Evolutionary conservation across 2,329 filamentous ascomycete species (phyloP), one percentile per base, ranked within the genome.

Genomic region (Neonectria hederae): DNA sequence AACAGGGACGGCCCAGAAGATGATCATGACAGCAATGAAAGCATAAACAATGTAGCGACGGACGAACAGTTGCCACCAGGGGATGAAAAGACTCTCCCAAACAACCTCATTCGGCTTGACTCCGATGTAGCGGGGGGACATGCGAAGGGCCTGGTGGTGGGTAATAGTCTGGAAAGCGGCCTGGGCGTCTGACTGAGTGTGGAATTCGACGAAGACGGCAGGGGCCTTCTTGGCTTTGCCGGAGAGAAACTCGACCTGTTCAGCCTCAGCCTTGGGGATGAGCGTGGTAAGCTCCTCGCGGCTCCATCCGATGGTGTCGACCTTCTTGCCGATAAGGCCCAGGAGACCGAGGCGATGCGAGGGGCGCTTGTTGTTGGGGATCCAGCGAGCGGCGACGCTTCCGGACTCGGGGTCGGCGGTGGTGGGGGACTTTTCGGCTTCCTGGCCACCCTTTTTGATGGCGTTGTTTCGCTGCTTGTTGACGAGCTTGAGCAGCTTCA

Each of bases 151-250:
- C 59, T 92, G 87, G 76, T 96, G 92, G 79, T 96, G 92, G 7
- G 93, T 87, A 28, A 97, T 83, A 21, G 89, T 90, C 78, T 97
- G 94, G 78, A 87, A 97, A 24, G 95, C 94, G 62, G 86, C 83
- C 77, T 99, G 95, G 9, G 96, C 96, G 65, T 93, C 92, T 24
- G 90, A 86, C 76, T 97, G 92, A 4, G 87, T 89, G 67, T 88
- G 86, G 75, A 97, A 99, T 75, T 98, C 94, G 68, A 99, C 92
- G 73, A 99, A 98, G n/a, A 96, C 91, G 3, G 94, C 90, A 56
- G 87, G 87, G 58, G 90, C 82, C 69, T 86, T 85, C 57, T 87
- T 83, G 24, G 84, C 89, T 66, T 92, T 86, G 53, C 91, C 89
- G 13, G 84, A 81, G 42, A 86, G 85, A 73, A 93, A 89, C 42